These are phyloP conservation scores for Magnaporthiopsis incrustans DNA, from an alignment of 2,329 filamentous ascomycete genomes.

Conservation along the genomic window DNA sequence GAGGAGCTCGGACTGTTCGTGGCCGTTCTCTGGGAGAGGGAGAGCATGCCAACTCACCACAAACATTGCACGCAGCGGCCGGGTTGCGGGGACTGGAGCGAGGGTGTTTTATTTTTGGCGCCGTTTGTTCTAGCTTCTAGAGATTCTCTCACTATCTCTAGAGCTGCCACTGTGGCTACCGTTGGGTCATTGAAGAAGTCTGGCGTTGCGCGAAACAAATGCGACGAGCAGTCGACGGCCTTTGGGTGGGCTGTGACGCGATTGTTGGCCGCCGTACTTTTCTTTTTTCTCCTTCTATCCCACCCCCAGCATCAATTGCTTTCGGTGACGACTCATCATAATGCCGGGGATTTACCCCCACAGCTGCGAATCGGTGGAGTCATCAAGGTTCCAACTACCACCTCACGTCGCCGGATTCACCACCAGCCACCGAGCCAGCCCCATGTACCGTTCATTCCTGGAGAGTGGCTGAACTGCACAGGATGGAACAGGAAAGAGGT, in stretches of 20 bases:
- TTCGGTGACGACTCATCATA: slow-evolving; percentile 8
- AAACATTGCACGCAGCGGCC: slow-evolving; percentile 20
- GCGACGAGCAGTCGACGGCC: background rate
- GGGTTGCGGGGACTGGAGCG: slow-evolving; percentile 3
- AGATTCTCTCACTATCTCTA: slow-evolving; percentile 73
- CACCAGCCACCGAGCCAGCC: too few species aligned
- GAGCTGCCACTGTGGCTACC: slow-evolving; percentile 66
- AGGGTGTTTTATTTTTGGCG: slow-evolving; percentile 8
- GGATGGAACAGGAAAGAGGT: too few species aligned
- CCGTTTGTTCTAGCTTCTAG: slow-evolving; percentile 52
- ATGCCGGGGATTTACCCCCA: slow-evolving; percentile 7
- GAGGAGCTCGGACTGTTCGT: background rate
- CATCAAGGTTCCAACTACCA: background rate
- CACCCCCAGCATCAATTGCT: background rate
- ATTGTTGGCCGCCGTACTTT: background rate
- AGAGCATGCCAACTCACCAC: slow-evolving; percentile 21
- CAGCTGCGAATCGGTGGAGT: background rate
- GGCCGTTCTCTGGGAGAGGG: background rate
- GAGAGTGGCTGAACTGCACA: too few species aligned
- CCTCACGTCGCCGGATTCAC: too few species aligned
- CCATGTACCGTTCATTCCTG: too few species aligned
- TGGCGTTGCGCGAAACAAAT: slow-evolving; percentile 2
- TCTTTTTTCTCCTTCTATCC: slow-evolving; percentile 8
- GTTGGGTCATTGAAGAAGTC: slow-evolving; percentile 45
- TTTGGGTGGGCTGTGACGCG: background rate